Evolutionary conservation across 2,329 filamentous ascomycete genomes (phyloP).

Genomic region (Onygena corvina): DNA sequence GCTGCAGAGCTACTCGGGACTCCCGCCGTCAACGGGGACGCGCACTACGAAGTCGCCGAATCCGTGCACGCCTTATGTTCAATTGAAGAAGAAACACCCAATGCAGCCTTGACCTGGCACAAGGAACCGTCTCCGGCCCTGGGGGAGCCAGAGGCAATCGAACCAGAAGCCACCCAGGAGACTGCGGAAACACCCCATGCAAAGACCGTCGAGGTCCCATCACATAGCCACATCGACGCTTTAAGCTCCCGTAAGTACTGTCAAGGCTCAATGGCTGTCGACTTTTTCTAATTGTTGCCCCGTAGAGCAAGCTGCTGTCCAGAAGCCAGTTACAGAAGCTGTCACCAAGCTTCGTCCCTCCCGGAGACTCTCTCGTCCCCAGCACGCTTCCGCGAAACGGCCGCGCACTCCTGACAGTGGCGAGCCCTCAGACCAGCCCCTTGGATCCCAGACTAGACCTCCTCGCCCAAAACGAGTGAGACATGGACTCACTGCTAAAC

Average conservation of each 20-base stretch:
- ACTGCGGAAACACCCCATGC: background rate
- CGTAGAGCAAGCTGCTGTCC: background rate
- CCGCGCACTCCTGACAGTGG: background rate
- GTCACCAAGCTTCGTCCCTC: background rate
- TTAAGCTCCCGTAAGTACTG: too few relatives aligned
- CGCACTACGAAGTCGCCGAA: background rate
- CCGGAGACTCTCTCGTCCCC: background rate
- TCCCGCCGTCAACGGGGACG: background rate
- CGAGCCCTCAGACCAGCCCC: background rate
- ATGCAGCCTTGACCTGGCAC: background rate
- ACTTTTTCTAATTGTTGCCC: too few relatives aligned
- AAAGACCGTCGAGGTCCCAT: too few relatives aligned
- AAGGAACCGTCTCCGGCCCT: background rate
- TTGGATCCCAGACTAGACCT: background rate
- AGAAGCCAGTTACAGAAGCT: background rate
- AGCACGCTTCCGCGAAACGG: background rate
- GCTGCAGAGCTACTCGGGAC: background rate
- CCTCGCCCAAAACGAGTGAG: background rate
- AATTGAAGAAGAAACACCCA: conserved; percentile 1
- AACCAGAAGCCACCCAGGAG: background rate
- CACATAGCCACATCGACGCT: too few relatives aligned
- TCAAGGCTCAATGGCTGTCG: too few relatives aligned
- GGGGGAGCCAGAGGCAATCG: background rate
- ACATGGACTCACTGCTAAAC: background rate
- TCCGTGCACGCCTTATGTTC: background rate